These are phyloP conservation scores for Glycine latifolia DNA, from an alignment of 306 rosid species.

Conservation along the genomic window DNA sequence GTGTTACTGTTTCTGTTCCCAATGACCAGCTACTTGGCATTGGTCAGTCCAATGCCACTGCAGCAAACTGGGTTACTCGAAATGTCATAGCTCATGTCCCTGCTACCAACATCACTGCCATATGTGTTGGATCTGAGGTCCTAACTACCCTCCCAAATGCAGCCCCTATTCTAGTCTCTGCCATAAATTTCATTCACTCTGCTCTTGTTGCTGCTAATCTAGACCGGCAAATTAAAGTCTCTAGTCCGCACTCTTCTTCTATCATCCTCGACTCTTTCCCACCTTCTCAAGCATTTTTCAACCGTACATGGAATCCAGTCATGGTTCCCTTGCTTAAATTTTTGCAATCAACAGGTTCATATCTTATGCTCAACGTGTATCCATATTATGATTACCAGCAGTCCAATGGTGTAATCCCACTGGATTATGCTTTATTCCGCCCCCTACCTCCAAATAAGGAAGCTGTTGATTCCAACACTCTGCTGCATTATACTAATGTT, in stretches of 20 bases:
- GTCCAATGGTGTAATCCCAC: constrained; percentile 83
- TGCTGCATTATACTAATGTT: constrained; percentile 92
- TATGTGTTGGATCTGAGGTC: constrained; percentile 92
- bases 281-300: constrained; percentile 97
- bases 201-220: constrained; percentile 91
- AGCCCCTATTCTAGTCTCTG: constrained; percentile 88
- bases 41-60: constrained; percentile 95
- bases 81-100: constrained; percentile 91
- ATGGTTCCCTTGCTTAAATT: constrained; percentile 83
- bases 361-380: constrained; percentile 89
- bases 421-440: constrained; percentile 93
- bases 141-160: constrained; percentile 85
- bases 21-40: constrained; percentile 92
- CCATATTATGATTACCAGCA: constrained; percentile 91
- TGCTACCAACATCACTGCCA: constrained; percentile 86
- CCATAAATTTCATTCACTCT: constrained; percentile 83
- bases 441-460: constrained; percentile 95
- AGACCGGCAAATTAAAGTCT: constrained; percentile 82
- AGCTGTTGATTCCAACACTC: constrained; percentile 92
- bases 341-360: constrained; percentile 83
- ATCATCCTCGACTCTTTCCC: constrained; percentile 92
- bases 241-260: constrained; percentile 85
- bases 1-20: constrained; percentile 81
- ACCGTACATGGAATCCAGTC: constrained; percentile 90
- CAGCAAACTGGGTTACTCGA: constrained; percentile 92